Evolutionary conservation across 805 yeast species (phyloP).

Genomic region (Ogataea glucozyma): DNA sequence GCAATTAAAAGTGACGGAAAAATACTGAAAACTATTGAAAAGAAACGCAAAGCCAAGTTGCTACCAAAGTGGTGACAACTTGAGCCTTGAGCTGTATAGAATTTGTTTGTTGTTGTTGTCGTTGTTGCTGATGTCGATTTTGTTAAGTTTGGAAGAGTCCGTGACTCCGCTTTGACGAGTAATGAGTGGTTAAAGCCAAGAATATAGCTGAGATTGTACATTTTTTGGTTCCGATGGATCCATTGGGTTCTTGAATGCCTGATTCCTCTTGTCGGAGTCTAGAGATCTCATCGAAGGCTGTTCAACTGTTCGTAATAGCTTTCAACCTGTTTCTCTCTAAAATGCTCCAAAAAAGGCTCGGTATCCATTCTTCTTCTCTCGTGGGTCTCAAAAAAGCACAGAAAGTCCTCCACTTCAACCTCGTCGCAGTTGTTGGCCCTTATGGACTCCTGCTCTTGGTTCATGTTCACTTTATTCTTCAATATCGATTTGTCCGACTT

Average conservation of each 20-base stretch:
- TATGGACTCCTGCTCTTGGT: conserved; percentile 36
- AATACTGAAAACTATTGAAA: not conserved
- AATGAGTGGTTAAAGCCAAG: conserved; percentile 2
- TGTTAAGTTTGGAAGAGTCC: too few relatives aligned
- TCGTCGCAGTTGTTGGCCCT: conserved; percentile 42
- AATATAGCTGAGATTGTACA: not conserved
- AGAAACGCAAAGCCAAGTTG: too few relatives aligned
- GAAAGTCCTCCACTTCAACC: conserved; percentile 38
- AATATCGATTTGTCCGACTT: conserved; percentile 37
- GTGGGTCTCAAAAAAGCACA: conserved; percentile 37
- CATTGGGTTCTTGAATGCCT: too few relatives aligned
- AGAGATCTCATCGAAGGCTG: not conserved
- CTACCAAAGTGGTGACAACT: too few relatives aligned
- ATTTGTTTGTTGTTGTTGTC: too few relatives aligned
- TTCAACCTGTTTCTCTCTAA: conserved; percentile 41
- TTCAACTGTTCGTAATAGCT: conserved; percentile 32
- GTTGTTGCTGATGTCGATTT: not conserved
- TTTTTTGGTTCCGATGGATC: not conserved
- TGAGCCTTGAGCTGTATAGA: too few relatives aligned
- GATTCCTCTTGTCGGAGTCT: too few relatives aligned
- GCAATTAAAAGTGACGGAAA: not conserved
- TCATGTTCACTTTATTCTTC: conserved; percentile 37
- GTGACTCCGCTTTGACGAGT: not conserved
- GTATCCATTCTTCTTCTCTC: conserved; percentile 37
- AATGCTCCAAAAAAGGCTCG: conserved; percentile 35